phyloP scores from a whole-genome alignment of 2,329 filamentous ascomycete species.

The Myrmaecium sp. region DNA sequence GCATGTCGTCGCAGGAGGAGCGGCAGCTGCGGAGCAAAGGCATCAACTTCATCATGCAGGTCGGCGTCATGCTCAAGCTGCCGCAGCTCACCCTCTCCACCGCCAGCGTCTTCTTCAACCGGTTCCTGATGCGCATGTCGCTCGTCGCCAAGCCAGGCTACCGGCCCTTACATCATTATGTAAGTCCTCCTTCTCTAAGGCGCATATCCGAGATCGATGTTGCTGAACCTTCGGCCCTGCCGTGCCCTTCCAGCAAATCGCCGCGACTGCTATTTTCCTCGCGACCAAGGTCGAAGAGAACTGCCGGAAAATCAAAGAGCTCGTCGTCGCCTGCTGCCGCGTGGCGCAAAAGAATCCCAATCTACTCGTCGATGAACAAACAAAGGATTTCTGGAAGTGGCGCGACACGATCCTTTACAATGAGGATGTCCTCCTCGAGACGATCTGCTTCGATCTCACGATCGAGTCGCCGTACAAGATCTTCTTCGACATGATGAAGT shows the following conservation, averaged over 20 bases:
- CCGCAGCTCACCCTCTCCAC: slow-evolving; percentile 86
- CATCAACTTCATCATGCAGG: slow-evolving; percentile 90
- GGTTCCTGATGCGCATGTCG: slow-evolving; percentile 83
- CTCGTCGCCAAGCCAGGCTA: slow-evolving; percentile 51
- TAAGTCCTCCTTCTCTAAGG: slow-evolving; percentile 11
- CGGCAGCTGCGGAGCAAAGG: slow-evolving; percentile 71
- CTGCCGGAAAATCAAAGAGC: slow-evolving; percentile 84
- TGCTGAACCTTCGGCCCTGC: slow-evolving; percentile 3
- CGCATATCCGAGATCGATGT: not conserved
- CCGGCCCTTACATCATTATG: slow-evolving; percentile 70
- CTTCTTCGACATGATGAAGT: slow-evolving; percentile 64
- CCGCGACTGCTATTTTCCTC: slow-evolving; percentile 78
- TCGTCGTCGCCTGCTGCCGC: slow-evolving; percentile 84
- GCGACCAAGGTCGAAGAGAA: slow-evolving; percentile 97
- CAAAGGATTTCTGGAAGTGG: slow-evolving; percentile 97
- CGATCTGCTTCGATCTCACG: slow-evolving; percentile 84
- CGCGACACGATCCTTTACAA: slow-evolving; percentile 82
- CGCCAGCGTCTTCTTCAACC: slow-evolving; percentile 85
- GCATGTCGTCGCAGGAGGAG: slow-evolving; percentile 62
- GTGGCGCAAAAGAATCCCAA: slow-evolving; percentile 89
- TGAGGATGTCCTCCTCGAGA: slow-evolving; percentile 83
- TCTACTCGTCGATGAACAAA: slow-evolving; percentile 85
- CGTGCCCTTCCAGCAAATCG: slow-evolving; percentile 43
- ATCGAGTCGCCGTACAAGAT: slow-evolving; percentile 75
- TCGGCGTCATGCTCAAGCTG: slow-evolving; percentile 79